Base-by-base conservation (phyloP, 371 early-diverging fungal species). In the Actinomortierella ambigua region DNA sequence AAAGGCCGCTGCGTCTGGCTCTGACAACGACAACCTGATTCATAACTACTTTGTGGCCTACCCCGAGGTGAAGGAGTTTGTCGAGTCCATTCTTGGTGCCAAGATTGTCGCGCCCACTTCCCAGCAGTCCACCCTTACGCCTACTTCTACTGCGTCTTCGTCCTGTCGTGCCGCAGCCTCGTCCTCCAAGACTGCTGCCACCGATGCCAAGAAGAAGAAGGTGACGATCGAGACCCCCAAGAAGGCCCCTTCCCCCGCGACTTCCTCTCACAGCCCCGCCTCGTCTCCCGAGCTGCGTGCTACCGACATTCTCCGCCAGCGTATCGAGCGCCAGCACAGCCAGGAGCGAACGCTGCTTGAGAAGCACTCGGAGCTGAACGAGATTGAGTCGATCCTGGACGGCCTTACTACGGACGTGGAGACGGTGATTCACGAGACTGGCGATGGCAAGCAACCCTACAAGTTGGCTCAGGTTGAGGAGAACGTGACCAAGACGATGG, bases 351-450 rank as follows among this genome's bases (percentile, higher is more conserved):
- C 49, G 0, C 43, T 73, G 3, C 63, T 67, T 3, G 57, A 63
- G 26, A 73, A 67, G 61, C 75, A 67, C 42, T 67, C 68, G 0
- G 57, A 63, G 20, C 61, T 73, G 46, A 73, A 73, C 27, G 17
- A 57, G 57, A 67, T 73, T 50, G 75, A 73, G 27, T 73, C 75
- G 39, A 63, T 67, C 5, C 54, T 73, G 26, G 67, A 73, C 28
- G 49, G 54, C n/a, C 57, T 73, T 14, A 18, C 63, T 8, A 54
- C 14, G 13, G 64, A 67, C 7, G 52, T 70, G 8, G 22, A 48
- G 2, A 42, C 13, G 2, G 41, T 28, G 7, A 14, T 54, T 1
- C 48, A 56, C 9, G 63, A 65, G 29, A 57, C 39, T 34, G 63
- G 51, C 60, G 60, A 63, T 42, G 11, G 34, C 11, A 4, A 34